phyloP scores from a whole-genome alignment of 139 green algal species.

The Picochlorum sp. region DNA sequence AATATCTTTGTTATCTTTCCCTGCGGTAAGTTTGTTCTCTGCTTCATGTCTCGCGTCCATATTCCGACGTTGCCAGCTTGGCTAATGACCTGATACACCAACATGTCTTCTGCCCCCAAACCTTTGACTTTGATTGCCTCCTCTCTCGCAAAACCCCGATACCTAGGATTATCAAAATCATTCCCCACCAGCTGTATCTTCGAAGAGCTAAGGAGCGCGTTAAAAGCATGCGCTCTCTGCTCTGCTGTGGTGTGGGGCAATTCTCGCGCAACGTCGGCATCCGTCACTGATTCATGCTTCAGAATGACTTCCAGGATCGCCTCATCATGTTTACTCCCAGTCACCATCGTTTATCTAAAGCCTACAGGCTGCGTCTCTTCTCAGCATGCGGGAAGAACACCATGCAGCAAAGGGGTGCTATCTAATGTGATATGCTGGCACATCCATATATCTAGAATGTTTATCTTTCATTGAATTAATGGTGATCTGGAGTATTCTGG shows the following conservation, averaged over 20 bases:
- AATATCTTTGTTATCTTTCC: conserved; percentile 85
- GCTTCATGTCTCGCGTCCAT: conserved; percentile 87
- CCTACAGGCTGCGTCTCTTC: background rate
- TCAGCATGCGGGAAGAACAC: background rate
- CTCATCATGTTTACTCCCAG: background rate
- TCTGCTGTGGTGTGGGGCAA: conserved; percentile 14
- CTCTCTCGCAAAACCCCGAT: conserved; percentile 10
- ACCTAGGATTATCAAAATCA: conserved; percentile 17
- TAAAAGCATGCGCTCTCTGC: conserved; percentile 27
- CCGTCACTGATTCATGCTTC: conserved; percentile 14
- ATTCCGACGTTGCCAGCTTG: conserved; percentile 65
- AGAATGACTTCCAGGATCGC: conserved; percentile 4
- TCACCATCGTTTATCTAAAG: background rate
- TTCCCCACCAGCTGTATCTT: background rate
- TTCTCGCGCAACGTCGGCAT: conserved; percentile 7
- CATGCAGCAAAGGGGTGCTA: too few relatives aligned
- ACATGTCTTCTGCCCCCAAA: conserved; percentile 68
- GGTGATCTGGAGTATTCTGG: too few relatives aligned
- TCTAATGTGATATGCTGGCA: too few relatives aligned
- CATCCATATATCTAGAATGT: too few relatives aligned
- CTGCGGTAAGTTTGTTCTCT: conserved; percentile 77
- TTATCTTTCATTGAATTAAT: too few relatives aligned
- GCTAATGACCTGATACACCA: conserved; percentile 85
- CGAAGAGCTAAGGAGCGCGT: conserved; percentile 19
- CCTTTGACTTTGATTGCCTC: conserved; percentile 56